Base-by-base conservation (phyloP, 495 filamentous ascomycete species). In the Chaetomium tenue region DNA sequence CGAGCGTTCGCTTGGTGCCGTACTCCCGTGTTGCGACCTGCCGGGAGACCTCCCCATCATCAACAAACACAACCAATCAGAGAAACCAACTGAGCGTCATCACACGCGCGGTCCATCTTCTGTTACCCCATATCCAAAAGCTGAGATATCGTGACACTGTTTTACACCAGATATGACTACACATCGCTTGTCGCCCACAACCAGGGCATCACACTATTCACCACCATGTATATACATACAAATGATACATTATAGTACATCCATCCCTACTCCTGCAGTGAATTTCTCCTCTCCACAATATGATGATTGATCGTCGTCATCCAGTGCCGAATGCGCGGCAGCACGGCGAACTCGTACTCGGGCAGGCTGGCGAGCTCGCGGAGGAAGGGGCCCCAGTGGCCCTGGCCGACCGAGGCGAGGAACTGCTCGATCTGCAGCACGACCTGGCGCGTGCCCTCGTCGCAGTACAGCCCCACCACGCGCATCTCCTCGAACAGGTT, bases 401-500 rank as follows among this genome's bases (percentile, higher is more conserved):
- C 70, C 16, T n/a, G 25, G 5, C 30, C 60, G 53, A 66, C 26
- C 11, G 30, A 8, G 11, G 16, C 39, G 12, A 76, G n/a, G 2
- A 53, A 61, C 2, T 42, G 4, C 16, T 71, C 53, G 8, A 79
- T 76, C 13, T 66, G 65, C 5, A 69, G 15, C 5, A 93, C 66
- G 16, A 92, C 66, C 0, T 67, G 66, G 15, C 80, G 70, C 2
- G 89, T 90, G n/a, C 78, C 78, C 0, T 65, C 64, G 65, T 91
- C 82, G 39, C 84, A 82, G 22, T 84, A 83, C 26, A 93, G 73
- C 9, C 90, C 91, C 1, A 79, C 84, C 11, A 82, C 73, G 46
- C 89, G 86, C 92, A 97, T 97, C 74, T 97, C 91, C 48, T 79
- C 75, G 8, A 95, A 75, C 5, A 92, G 75, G 13, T 84, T 77